Base-by-base conservation (phyloP, 2,329 filamentous ascomycete genomes). In the Chrysoporthe cubensis region DNA sequence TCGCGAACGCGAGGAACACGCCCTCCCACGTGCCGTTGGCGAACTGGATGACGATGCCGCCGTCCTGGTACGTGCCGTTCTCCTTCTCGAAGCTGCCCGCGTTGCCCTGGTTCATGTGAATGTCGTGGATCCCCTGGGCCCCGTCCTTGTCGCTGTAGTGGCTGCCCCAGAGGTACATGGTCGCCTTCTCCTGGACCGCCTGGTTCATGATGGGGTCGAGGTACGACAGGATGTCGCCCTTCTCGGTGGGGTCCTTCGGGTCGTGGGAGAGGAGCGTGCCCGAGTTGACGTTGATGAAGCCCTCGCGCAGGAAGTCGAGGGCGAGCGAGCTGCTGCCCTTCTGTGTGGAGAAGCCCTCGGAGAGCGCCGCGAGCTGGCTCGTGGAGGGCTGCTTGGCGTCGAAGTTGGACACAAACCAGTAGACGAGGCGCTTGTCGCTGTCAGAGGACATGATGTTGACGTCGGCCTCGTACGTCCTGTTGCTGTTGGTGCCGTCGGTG, bases 391-490 rank as follows among this genome's bases (percentile, higher is more conserved):
- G 69, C 26, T 80, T 81, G 9, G 62, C 43, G 52, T 64, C 18
- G 65, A 85, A 80, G 64, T 81, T 78, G 66, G 83, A 80, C 21
- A 82, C 80, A 59, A 85, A 76, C 72, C 83, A 82, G 75, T 85
- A 86, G 66, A 85, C 85, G 63, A 86, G 72, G 8, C 72, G 72
- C 14, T 71, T 70, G 62, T 75, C 74, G 11, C 58, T 58, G 48
- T 66, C 69, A 18, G 70, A 44, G 44, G 73, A 74, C 67, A 69
- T 69, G 66, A 75, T 70, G 67, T 75, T 74, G 54, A 75, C 70
- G 59, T 73, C 73, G 21, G 71, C 69, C 46, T 71, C 69, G 54
- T 67, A 63, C 16, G 34, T 42, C 46, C 52, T 56, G 52, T 61
- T 54, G 21, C 6, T 37, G 54, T 57, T 60, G 34, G 66, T 64